phyloP scores from a whole-genome alignment of 345 rosid species.

The Mangifera indica region DNA sequence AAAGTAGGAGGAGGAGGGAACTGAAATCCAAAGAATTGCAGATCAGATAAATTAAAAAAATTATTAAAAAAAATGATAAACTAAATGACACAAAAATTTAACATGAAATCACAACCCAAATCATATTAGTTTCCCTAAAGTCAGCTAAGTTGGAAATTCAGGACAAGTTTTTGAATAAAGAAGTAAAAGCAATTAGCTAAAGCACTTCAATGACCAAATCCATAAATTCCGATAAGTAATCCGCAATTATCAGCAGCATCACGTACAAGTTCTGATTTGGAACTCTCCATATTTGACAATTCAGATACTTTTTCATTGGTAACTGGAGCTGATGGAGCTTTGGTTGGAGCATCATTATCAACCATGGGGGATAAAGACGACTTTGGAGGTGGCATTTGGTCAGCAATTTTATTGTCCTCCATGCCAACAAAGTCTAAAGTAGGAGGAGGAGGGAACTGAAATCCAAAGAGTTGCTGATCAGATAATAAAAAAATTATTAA shows the following conservation, averaged over 20 bases:
- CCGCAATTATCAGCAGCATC: too few relatives aligned
- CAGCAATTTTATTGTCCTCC: conserved; percentile 45
- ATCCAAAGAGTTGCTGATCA: conserved; percentile 10
- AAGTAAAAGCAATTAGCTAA: neutral
- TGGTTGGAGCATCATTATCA: conserved; percentile 14
- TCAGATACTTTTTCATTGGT: conserved; percentile 25
- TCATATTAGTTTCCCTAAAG: neutral
- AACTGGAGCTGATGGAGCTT: conserved; percentile 17
- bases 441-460: conserved; percentile 25
- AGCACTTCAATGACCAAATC: neutral
- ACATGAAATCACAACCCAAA: neutral
- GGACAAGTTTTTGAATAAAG: neutral
- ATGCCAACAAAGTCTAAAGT: conserved; percentile 31
- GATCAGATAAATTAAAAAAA: neutral
- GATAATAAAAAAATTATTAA: neutral
- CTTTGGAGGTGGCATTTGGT: conserved; percentile 30
- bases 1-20: conserved; percentile 7
- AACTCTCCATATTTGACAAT: conserved; percentile 4
- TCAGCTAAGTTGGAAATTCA: neutral
- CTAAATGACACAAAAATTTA: neutral
- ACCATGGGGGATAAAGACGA: conserved; percentile 19
- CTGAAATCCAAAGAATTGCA: conserved; percentile 26
- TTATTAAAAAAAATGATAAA: neutral
- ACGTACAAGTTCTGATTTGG: too few relatives aligned
- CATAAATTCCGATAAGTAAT: neutral